These are phyloP conservation scores for Nectriaceae sp. DNA, from an alignment of 2,329 filamentous ascomycete species.

Conservation along the genomic window DNA sequence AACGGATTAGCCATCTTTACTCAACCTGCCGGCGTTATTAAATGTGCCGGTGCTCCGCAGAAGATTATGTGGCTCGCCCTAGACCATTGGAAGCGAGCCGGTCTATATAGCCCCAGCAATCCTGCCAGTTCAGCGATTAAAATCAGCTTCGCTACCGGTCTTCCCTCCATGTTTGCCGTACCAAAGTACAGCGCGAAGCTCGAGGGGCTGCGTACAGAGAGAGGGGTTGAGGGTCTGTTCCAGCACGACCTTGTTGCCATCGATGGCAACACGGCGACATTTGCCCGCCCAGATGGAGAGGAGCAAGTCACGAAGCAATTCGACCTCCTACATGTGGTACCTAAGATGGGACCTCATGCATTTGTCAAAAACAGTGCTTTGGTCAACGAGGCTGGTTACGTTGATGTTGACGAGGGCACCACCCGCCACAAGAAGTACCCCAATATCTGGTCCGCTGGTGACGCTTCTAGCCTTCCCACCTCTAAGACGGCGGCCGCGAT, in stretches of 20 bases:
- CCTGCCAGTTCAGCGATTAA: slow-evolving; percentile 45
- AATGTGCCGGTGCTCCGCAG: slow-evolving; percentile 63
- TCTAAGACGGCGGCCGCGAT: slow-evolving; percentile 58
- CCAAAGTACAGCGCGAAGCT: slow-evolving; percentile 59
- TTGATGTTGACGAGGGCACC: slow-evolving; percentile 57
- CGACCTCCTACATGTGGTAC: slow-evolving; percentile 57
- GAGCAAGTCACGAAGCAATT: slow-evolving; percentile 49
- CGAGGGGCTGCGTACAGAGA: slow-evolving; percentile 53
- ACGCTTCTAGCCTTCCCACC: slow-evolving; percentile 60
- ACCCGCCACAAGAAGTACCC: slow-evolving; percentile 53
- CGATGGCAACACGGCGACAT: slow-evolving; percentile 54
- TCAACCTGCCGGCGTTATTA: slow-evolving; percentile 58
- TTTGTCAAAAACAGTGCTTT: slow-evolving; percentile 56
- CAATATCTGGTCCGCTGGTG: slow-evolving; percentile 62
- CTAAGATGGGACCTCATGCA: slow-evolving; percentile 59
- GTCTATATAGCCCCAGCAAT: slow-evolving; percentile 48
- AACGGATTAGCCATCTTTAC: slow-evolving; percentile 60
- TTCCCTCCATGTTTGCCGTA: slow-evolving; percentile 60
- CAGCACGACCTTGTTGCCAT: slow-evolving; percentile 57
- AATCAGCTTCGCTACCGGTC: slow-evolving; percentile 57
- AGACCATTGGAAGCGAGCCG: slow-evolving; percentile 57
- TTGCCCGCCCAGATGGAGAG: slow-evolving; percentile 45
- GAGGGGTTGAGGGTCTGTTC: slow-evolving; percentile 60
- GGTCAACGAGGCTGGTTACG: slow-evolving; percentile 57
- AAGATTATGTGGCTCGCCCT: slow-evolving; percentile 65